Evolutionary conservation across 2,329 filamentous ascomycete species (phyloP).

Genomic region (Eurotiales sp.): DNA sequence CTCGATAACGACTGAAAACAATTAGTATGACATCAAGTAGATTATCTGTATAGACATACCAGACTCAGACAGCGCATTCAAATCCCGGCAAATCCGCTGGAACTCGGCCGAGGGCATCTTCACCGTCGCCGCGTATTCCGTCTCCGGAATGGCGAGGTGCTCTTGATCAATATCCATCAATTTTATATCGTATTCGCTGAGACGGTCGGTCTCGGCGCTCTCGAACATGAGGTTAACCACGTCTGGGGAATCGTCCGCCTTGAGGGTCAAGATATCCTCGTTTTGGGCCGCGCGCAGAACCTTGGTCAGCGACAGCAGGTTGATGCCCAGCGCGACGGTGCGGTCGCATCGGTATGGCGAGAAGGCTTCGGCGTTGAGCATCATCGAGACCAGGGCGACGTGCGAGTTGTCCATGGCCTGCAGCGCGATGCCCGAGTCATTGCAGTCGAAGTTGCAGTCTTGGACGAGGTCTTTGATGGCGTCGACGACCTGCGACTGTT

Average conservation of each 20-base stretch:
- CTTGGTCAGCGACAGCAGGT: slow-evolving; percentile 93
- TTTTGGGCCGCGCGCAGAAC: slow-evolving; percentile 91
- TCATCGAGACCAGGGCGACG: slow-evolving; percentile 97
- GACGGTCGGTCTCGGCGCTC: slow-evolving; percentile 78
- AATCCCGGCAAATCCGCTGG: slow-evolving; percentile 88
- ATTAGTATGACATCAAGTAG: no score
- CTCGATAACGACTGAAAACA: slow-evolving; percentile 75
- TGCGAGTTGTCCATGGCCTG: slow-evolving; percentile 99
- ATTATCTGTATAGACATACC: slow-evolving; percentile 55
- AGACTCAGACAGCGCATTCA: slow-evolving; percentile 90
- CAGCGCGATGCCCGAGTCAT: slow-evolving; percentile 96
- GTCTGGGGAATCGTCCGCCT: slow-evolving; percentile 95
- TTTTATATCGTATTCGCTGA: slow-evolving; percentile 99
- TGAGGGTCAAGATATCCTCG: slow-evolving; percentile 92
- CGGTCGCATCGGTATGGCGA: slow-evolving; percentile 96
- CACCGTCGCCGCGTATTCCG: slow-evolving; percentile 93
- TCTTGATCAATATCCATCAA: slow-evolving; percentile 99
- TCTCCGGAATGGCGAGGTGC: slow-evolving; percentile 96
- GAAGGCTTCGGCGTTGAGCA: slow-evolving; percentile 94
- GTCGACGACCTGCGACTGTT: slow-evolving; percentile 72
- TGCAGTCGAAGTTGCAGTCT: slow-evolving; percentile 99
- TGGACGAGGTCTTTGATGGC: slow-evolving; percentile 99
- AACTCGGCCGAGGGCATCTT: slow-evolving; percentile 87
- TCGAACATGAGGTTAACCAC: slow-evolving; percentile 95
- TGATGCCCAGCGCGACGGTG: slow-evolving; percentile 97